Conservation (phyloP, 139 green algal species). For the Coccomyxa sp. region DNA sequence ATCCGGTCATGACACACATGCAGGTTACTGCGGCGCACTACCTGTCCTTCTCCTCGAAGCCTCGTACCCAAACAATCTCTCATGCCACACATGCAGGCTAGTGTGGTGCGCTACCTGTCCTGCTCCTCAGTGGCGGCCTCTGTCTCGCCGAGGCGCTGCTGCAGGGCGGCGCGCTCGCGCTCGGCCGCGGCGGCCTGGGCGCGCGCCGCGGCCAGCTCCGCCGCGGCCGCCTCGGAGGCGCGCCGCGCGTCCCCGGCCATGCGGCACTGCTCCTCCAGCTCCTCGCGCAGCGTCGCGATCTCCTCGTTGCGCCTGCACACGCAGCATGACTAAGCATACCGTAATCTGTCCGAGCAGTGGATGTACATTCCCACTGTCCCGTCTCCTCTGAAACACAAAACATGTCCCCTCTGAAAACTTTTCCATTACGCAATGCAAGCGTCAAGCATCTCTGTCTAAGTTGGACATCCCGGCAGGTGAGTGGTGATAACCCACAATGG, state of each 20-base stretch:
- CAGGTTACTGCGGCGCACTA: too few relatives aligned
- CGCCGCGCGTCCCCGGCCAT: conserved; percentile 11
- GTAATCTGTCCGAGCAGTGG: background rate
- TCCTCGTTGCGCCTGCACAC: background rate
- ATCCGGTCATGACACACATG: too few relatives aligned
- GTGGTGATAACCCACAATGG: background rate
- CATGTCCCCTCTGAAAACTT: background rate
- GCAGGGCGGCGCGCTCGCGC: background rate
- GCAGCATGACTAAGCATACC: background rate
- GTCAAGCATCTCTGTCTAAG: background rate
- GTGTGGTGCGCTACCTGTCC: too few relatives aligned
- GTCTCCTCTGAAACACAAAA: background rate
- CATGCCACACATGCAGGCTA: too few relatives aligned
- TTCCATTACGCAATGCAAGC: background rate
- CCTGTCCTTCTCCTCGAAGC: too few relatives aligned
- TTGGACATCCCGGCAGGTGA: background rate
- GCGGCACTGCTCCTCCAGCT: conserved; percentile 16
- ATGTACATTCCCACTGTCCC: background rate
- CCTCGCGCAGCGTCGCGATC: conserved; percentile 11
- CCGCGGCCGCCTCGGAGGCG: conserved; percentile 11
- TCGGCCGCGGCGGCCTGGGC: background rate
- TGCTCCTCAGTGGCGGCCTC: too few relatives aligned
- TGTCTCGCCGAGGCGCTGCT: background rate
- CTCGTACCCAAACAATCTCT: too few relatives aligned
- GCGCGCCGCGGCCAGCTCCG: background rate